phyloP scores from a whole-genome alignment of 176 grass and related monocot species.

The Triticum urartu region DNA sequence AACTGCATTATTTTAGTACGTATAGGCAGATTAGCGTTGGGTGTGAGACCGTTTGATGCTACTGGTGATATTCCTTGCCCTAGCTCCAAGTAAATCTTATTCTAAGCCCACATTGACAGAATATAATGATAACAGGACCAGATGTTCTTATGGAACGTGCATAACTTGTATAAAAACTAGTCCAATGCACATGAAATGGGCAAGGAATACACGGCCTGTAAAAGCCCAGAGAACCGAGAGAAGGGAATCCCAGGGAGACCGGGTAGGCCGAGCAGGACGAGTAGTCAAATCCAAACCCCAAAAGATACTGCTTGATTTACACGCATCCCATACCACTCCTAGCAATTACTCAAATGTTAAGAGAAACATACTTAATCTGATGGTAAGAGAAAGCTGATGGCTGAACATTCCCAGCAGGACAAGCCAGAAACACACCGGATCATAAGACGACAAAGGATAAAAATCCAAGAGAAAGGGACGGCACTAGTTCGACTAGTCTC shows the following conservation, averaged over 20 bases:
- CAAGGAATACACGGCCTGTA: constrained; percentile 16
- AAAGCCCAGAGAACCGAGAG: constrained; percentile 10
- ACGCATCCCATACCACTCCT: neutral
- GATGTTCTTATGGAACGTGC: constrained; percentile 42
- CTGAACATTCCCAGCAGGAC: neutral
- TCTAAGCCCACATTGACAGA: neutral
- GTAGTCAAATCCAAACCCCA: constrained; percentile 34
- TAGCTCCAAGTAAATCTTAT: constrained; percentile 38
- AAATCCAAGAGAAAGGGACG: constrained; percentile 23
- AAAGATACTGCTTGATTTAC: constrained; percentile 22
- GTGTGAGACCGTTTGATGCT: neutral
- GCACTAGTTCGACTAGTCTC: neutral
- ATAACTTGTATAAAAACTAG: constrained; percentile 15
- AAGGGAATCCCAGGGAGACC: constrained; percentile 41
- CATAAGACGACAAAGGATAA: constrained; percentile 23
- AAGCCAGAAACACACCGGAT: neutral
- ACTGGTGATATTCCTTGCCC: constrained; percentile 26
- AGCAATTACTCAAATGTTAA: neutral
- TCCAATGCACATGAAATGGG: constrained; percentile 20
- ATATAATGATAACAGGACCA: constrained; percentile 26
- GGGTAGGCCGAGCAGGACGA: neutral
- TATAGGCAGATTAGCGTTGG: neutral
- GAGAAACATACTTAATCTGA: neutral
- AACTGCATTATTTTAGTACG: neutral
- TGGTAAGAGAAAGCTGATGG: constrained; percentile 1